phyloP scores from a whole-genome alignment of 306 rosid genomes.

The Begonia masoniana region DNA sequence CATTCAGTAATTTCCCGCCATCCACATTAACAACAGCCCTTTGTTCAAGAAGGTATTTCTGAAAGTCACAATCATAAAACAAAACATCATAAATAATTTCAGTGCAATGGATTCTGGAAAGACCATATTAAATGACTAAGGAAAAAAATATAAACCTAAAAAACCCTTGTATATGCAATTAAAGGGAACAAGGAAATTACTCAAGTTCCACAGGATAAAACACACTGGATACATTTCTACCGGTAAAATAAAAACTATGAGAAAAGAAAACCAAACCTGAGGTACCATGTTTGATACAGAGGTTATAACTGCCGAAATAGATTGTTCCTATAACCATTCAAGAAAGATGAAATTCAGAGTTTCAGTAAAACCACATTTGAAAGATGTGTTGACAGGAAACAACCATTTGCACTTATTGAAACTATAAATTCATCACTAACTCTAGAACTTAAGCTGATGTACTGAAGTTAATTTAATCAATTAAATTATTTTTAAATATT shows the following conservation, averaged over 20 bases:
- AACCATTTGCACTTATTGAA: too few relatives aligned
- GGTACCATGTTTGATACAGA: constrained; percentile 80
- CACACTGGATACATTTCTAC: not conserved
- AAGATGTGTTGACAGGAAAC: too few relatives aligned
- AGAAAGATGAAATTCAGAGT: constrained; percentile 4
- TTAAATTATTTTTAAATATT: too few relatives aligned
- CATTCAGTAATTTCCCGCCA: constrained; percentile 77
- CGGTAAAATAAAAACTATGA: not conserved
- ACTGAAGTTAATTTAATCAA: too few relatives aligned
- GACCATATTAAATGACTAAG: too few relatives aligned
- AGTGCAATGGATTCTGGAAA: too few relatives aligned
- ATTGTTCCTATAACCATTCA: constrained; percentile 59
- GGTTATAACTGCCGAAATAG: constrained; percentile 68
- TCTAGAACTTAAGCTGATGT: too few relatives aligned
- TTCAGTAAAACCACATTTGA: too few relatives aligned
- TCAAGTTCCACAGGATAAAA: too few relatives aligned
- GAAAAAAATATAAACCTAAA: not conserved
- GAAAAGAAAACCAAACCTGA: constrained; percentile 48
- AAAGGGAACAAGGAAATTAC: too few relatives aligned
- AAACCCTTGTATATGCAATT: not conserved
- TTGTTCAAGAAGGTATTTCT: constrained; percentile 88
- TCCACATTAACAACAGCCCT: constrained; percentile 67
- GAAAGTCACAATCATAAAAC: constrained; percentile 13
- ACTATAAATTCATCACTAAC: too few relatives aligned
- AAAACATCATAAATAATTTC: too few relatives aligned